A percentile compares a stretch with the other conserved stretches of the same genome.
phyloP scores from a whole-genome alignment of 208 protist genomes.

The Leishmania braziliensis region DNA sequence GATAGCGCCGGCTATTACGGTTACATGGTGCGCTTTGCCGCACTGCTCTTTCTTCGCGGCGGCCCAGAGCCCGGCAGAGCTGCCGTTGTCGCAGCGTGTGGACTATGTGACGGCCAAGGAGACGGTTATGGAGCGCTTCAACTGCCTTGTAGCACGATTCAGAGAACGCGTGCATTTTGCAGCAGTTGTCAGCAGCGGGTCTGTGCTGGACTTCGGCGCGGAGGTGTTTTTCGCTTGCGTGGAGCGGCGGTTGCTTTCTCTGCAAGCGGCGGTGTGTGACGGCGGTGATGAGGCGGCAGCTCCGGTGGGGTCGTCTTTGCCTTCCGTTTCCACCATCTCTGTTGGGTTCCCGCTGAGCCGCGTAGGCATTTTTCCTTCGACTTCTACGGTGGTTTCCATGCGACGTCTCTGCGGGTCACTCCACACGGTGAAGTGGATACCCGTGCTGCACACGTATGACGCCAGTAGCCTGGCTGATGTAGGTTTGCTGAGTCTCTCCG shows the following conservation, averaged over 20 bases:
- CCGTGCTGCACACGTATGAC: conserved; percentile 45
- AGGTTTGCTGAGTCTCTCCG: conserved; percentile 29
- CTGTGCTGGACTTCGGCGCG: conserved; percentile 67
- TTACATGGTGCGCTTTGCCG: conserved; percentile 35
- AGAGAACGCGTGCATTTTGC: conserved; percentile 32
- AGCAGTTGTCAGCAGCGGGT: conserved; percentile 29
- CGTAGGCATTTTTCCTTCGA: conserved; percentile 42
- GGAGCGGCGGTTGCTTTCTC: conserved; percentile 32
- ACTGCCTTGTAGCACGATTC: conserved; percentile 31
- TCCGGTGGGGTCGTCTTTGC: background rate
- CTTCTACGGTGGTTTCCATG: conserved; percentile 32
- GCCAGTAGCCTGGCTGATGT: conserved; percentile 29
- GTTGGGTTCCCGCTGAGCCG: conserved; percentile 50
- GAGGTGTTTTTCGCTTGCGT: conserved; percentile 82
- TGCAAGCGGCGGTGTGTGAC: background rate
- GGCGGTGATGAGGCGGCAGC: background rate
- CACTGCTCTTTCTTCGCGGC: conserved; percentile 59
- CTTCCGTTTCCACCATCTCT: background rate
- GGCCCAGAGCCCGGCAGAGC: conserved; percentile 42
- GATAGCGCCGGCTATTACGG: background rate
- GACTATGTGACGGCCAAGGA: conserved; percentile 43
- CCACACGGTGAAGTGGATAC: conserved; percentile 36
- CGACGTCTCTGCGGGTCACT: conserved; percentile 33
- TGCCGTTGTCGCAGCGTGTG: conserved; percentile 41
- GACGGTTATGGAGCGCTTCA: conserved; percentile 38